Conservation (phyloP, 2,329 filamentous ascomycete species). For the Aphanoascus verrucosus region DNA sequence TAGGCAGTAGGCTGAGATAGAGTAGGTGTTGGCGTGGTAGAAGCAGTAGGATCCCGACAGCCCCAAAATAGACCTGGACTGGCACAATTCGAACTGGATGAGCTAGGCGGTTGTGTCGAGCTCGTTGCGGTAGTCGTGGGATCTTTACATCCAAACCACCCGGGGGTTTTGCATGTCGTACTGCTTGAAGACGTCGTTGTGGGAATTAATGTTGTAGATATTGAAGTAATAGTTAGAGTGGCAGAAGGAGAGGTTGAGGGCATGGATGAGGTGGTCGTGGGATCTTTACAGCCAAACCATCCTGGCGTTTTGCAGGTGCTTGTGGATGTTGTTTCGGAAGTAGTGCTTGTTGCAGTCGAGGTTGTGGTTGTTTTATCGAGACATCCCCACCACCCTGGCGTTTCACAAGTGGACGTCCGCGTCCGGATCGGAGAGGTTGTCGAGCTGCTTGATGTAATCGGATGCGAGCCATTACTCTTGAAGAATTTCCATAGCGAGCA, state of each 20-base stretch:
- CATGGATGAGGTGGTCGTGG: slow-evolving; percentile 24
- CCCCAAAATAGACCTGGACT: slow-evolving; percentile 50
- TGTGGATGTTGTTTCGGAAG: slow-evolving; percentile 26
- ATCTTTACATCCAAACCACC: slow-evolving; percentile 34
- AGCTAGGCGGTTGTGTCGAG: slow-evolving; percentile 18
- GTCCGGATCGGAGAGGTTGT: slow-evolving; percentile 51
- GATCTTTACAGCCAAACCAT: slow-evolving; percentile 36
- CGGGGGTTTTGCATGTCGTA: slow-evolving; percentile 29
- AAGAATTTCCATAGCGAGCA: slow-evolving; percentile 93
- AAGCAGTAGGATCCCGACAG: slow-evolving; percentile 36
- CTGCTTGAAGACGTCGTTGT: slow-evolving; percentile 22
- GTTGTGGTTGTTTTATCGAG: slow-evolving; percentile 41
- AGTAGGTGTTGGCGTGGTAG: slow-evolving; percentile 16
- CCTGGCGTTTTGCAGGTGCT: slow-evolving; percentile 34
- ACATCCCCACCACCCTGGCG: slow-evolving; percentile 79
- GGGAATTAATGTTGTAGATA: slow-evolving; percentile 19
- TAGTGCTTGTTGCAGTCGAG: slow-evolving; percentile 18
- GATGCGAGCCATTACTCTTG: slow-evolving; percentile 77
- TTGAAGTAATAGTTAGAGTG: slow-evolving; percentile 13
- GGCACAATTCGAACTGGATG: slow-evolving; percentile 32
- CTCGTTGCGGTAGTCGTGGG: slow-evolving; percentile 19
- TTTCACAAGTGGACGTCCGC: slow-evolving; percentile 76
- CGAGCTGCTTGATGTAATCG: slow-evolving; percentile 53
- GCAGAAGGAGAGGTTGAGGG: slow-evolving; percentile 16
- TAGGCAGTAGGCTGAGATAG: background rate